Evolutionary conservation across 495 filamentous ascomycete genomes (phyloP).

Genomic region (Aspergillus cavernicola): DNA sequence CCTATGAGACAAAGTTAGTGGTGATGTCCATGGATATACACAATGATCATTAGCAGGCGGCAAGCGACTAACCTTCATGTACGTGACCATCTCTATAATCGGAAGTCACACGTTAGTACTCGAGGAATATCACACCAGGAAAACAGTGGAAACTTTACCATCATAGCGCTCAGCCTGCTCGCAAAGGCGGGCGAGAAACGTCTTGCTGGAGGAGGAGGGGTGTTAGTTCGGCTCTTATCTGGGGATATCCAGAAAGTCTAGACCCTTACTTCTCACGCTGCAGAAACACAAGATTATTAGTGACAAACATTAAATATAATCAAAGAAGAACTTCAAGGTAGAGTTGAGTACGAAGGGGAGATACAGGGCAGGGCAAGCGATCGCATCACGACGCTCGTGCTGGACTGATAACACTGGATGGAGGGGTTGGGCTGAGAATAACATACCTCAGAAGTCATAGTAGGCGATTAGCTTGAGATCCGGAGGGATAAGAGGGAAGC

Average conservation of each 20-base stretch:
- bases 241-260: constrained; percentile 18
- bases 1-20: constrained; percentile 52
- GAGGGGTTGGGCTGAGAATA: constrained; percentile 34
- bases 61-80: constrained; percentile 85
- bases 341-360: constrained; percentile 17
- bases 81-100: constrained; percentile 90
- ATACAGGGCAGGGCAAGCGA: neutral
- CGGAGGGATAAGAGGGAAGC: constrained; percentile 5
- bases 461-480: constrained; percentile 18
- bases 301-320: constrained; percentile 6
- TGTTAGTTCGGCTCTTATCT: constrained; percentile 28
- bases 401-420: constrained; percentile 21
- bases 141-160: constrained; percentile 56
- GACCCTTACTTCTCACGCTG: constrained; percentile 80
- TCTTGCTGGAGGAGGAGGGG: constrained; percentile 73
- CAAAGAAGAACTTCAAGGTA: constrained; percentile 15
- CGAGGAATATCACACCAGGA: neutral
- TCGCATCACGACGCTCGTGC: constrained; percentile 4
- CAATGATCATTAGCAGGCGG: constrained; percentile 5
- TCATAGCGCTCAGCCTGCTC: constrained; percentile 99
- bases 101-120: constrained; percentile 23
- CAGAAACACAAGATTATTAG: constrained; percentile 29
- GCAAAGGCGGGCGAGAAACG: constrained; percentile 98
- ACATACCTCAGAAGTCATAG: constrained; percentile 51
- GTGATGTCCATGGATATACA: too few relatives aligned